Evolutionary conservation across 345 rosid species (phyloP), one percentile per base, ranked within the genome.

Genomic region (Xanthoceras sorbifolium): DNA sequence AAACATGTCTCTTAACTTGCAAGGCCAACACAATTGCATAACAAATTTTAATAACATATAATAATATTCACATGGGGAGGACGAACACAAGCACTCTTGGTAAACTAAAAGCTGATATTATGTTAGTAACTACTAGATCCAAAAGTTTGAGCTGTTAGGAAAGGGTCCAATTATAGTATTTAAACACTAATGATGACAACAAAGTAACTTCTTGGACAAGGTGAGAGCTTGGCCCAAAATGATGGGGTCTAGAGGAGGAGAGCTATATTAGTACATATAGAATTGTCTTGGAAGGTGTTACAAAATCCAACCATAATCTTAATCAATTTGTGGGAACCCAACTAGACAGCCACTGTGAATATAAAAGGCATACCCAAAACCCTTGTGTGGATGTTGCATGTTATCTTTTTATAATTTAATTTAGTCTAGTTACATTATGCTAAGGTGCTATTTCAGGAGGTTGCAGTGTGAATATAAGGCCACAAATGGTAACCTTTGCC

Each of bases 381-480:
- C 22, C 59, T 46, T 68, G 59, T 67, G 72, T 46, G 36, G 59
- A 26, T 46, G 71, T 67, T n/a, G 46, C 54, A 40, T 42, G 54
- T 40, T 22, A 22, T 67, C 18, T 44, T 52, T n/a, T 67, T 31
- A 46, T 12, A 44, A 67, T 15, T 10, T 44, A 17, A 28, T 28
- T 1, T 14, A 68, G 14, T 64, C 26, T 42, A 1, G 17, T 23
- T 46, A 1, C 23, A 5, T 26, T 44, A 28, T 44, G 34, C 28
- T 46, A 46, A 6, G 23, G 9, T 68, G 38, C 6, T 68, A 46
- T 68, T 23, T 68, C 26, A 22, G 14, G 54, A 23, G 9, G 6
- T 38, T 20, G 6, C 72, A 42, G n/a, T 42, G 17, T 50, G 55
- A 50, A 50, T 17, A 4, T 5, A 48, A 12, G 46, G n/a, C 54